Conservation (phyloP, 2,329 filamentous ascomycete species). For the Raffaelea ambrosiae region DNA sequence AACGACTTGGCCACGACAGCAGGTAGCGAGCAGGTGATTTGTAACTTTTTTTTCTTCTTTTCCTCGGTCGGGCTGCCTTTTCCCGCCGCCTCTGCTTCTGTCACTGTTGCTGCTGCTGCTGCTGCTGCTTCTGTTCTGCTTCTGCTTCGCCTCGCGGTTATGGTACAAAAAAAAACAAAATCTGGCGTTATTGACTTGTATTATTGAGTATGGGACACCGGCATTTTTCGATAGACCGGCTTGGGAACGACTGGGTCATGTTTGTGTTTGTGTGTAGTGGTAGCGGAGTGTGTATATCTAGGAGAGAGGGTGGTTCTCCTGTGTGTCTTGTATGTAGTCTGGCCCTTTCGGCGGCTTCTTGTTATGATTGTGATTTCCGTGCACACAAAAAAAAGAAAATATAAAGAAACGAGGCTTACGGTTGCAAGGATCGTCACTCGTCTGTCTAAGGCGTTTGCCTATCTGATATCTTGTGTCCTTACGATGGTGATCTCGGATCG, state of each 20-base stretch:
- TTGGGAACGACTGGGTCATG: not conserved
- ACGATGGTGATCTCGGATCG: too few relatives aligned
- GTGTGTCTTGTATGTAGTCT: not conserved
- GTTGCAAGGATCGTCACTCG: slow-evolving; percentile 1
- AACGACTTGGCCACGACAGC: not conserved
- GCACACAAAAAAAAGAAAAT: not conserved
- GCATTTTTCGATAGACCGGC: not conserved
- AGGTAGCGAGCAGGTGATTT: too few relatives aligned
- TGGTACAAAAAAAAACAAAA: too few relatives aligned
- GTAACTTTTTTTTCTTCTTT: too few relatives aligned
- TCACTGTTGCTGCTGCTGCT: not conserved
- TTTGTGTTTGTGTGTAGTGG: too few relatives aligned
- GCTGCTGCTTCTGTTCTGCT: not conserved
- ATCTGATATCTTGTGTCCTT: too few relatives aligned
- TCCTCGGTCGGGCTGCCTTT: too few relatives aligned
- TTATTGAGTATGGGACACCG: not conserved
- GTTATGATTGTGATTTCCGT: not conserved
- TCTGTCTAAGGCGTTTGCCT: too few relatives aligned
- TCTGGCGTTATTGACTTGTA: not conserved
- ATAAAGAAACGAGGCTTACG: slow-evolving; percentile 9
- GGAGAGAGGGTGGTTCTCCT: too few relatives aligned
- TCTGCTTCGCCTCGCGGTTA: too few relatives aligned
- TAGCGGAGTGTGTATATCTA: too few relatives aligned
- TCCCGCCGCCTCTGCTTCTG: too few relatives aligned
- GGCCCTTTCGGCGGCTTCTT: not conserved